Evolutionary conservation across 2,329 filamentous ascomycete genomes (phyloP), one percentile per base, ranked within the genome.

Genomic region (Periglandula ipomoeae): DNA sequence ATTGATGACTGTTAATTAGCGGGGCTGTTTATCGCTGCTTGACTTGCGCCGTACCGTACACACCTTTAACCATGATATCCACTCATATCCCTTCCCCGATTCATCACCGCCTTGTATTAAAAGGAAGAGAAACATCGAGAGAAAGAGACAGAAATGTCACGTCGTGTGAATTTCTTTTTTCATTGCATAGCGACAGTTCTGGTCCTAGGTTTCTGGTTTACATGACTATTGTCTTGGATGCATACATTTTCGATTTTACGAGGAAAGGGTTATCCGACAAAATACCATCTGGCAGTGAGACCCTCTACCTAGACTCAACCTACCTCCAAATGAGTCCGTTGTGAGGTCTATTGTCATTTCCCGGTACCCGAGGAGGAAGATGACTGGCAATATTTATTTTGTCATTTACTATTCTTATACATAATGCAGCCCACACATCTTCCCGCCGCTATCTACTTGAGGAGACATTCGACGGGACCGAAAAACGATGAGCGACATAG

Each of bases 1-100:
- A 60, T 73, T 83, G 70, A 83, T 84, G 80, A 82, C 77, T 38
- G 79, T 83, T 52, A 75, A 68, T 58, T 81, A 65, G 43, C 20
- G 22, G 19, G 3, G 7, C 5, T 26, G n/a, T n/a, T n/a, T n/a
- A n/a, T n/a, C n/a, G n/a, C n/a, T n/a, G n/a, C n/a, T n/a, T n/a
- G n/a, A n/a, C n/a, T n/a, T n/a, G n/a, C n/a, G n/a, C n/a, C n/a
- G n/a, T n/a, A n/a, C n/a, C n/a, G n/a, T n/a, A n/a, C n/a, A n/a
- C n/a, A n/a, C n/a, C n/a, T n/a, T n/a, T n/a, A n/a, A n/a, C n/a
- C n/a, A 19, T 17, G 19, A 15, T 11, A 26, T 7, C 32, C 8
- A 22, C 38, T 26, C 39, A 23, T 32, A n/a, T n/a, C n/a, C n/a
- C 24, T 24, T 19, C 13, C 11, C n/a, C 23, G 19, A 26, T 7